Conservation (phyloP, 2,329 filamentous ascomycete genomes). For the Pseudocercospora pini-densiflorae region DNA sequence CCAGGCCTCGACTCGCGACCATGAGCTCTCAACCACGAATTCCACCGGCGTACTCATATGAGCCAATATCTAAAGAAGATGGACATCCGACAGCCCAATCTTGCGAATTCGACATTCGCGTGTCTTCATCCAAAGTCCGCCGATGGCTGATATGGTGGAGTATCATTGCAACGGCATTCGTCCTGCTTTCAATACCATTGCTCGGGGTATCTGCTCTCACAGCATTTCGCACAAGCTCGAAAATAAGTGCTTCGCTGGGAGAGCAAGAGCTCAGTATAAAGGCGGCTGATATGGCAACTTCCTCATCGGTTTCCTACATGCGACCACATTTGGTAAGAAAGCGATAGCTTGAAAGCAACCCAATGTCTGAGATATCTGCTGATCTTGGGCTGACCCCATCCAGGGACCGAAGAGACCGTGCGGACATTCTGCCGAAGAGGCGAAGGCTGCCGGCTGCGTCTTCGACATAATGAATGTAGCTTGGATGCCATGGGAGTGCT, state of each 20-base stretch:
- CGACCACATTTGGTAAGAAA: not conserved
- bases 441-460: not conserved
- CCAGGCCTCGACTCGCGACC: not conserved
- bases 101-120: not conserved
- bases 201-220: not conserved
- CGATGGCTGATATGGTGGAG: not conserved
- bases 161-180: not conserved
- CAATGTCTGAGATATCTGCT: no score
- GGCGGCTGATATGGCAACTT: not conserved
- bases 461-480: constrained; percentile 1
- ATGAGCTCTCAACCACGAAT: not conserved
- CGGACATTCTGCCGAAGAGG: not conserved
- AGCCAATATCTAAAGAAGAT: not conserved
- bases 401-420: not conserved
- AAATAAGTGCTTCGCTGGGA: not conserved
- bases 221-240: not conserved
- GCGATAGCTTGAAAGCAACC: no score
- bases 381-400: no score
- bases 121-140: not conserved
- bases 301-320: not conserved
- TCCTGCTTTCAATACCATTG: not conserved
- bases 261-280: not conserved
- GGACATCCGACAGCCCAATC: not conserved
- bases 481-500: constrained; percentile 1
- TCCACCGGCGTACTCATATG: constrained; percentile 1